Percentiles rank a stretch among this genome's conserved stretches.
These are phyloP conservation scores for Anastatica hierochuntica DNA, from an alignment of 345 rosid species.

Conservation along the genomic window DNA sequence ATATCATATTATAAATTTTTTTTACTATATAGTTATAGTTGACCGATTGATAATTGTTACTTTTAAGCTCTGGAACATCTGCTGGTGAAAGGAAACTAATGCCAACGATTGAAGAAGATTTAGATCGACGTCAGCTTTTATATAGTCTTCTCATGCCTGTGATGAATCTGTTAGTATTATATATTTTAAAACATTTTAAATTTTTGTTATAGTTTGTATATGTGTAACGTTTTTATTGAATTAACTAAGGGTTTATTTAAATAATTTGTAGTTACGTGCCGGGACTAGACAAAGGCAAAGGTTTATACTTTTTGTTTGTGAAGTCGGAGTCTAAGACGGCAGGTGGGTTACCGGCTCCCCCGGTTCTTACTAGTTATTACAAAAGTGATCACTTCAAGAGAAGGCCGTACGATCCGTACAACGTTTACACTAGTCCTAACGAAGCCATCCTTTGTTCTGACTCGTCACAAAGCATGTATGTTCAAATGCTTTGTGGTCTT, in stretches of 20 bases:
- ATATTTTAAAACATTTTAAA: neutral
- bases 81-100: slow-evolving; percentile 93
- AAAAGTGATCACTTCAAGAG: slow-evolving; percentile 70
- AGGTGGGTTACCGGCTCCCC: slow-evolving; percentile 75
- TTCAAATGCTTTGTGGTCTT: slow-evolving; percentile 87
- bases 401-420: slow-evolving; percentile 74
- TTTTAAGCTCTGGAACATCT: slow-evolving; percentile 79
- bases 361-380: slow-evolving; percentile 91
- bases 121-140: slow-evolving; percentile 59
- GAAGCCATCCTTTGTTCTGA: slow-evolving; percentile 81
- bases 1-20: neutral
- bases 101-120: slow-evolving; percentile 81
- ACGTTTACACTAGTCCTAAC: slow-evolving; percentile 71
- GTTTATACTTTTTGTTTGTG: slow-evolving; percentile 65
- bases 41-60: neutral
- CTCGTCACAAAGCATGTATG: slow-evolving; percentile 84
- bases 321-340: slow-evolving; percentile 80
- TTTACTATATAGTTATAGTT: neutral
- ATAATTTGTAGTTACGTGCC: slow-evolving; percentile 51
- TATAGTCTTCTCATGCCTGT: slow-evolving; percentile 91
- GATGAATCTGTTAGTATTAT: slow-evolving; percentile 67
- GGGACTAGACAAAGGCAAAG: slow-evolving; percentile 82
- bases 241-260: neutral
- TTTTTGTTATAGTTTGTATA: neutral
- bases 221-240: neutral